These are phyloP conservation scores for Leishmania lainsoni DNA, from an alignment of 208 protist genomes.

Conservation along the genomic window DNA sequence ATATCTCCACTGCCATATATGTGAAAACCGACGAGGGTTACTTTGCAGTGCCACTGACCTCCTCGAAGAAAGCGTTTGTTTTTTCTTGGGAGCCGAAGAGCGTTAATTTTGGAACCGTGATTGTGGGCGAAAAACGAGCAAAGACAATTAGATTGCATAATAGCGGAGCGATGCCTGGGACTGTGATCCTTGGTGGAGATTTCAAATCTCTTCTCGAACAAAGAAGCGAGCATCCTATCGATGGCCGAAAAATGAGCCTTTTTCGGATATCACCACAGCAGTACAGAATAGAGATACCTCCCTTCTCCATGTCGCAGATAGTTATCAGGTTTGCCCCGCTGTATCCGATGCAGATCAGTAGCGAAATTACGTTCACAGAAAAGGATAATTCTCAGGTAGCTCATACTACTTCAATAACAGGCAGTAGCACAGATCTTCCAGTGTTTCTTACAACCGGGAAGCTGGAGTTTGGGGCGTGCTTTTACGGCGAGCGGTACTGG, in stretches of 20 bases:
- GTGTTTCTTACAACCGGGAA: constrained; percentile 66
- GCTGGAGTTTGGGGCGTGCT: constrained; percentile 80
- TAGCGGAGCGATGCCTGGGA: constrained; percentile 61
- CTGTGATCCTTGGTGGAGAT: constrained; percentile 59
- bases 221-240: constrained; percentile 48
- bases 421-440: constrained; percentile 56
- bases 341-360: constrained; percentile 35
- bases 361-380: constrained; percentile 57
- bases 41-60: constrained; percentile 66
- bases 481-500: constrained; percentile 74
- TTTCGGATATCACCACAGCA: constrained; percentile 52
- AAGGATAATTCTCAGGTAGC: constrained; percentile 24
- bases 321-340: constrained; percentile 62
- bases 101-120: constrained; percentile 81
- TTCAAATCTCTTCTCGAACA: constrained; percentile 62
- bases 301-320: constrained; percentile 46
- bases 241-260: constrained; percentile 32
- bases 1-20: constrained; percentile 67
- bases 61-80: constrained; percentile 46
- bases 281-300: constrained; percentile 51
- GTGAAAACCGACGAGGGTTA: constrained; percentile 68
- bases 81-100: constrained; percentile 40
- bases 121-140: constrained; percentile 60
- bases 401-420: constrained; percentile 46
- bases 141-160: constrained; percentile 70